phyloP scores from a whole-genome alignment of 2,329 filamentous ascomycete genomes.

The Neurospora sp. region DNA sequence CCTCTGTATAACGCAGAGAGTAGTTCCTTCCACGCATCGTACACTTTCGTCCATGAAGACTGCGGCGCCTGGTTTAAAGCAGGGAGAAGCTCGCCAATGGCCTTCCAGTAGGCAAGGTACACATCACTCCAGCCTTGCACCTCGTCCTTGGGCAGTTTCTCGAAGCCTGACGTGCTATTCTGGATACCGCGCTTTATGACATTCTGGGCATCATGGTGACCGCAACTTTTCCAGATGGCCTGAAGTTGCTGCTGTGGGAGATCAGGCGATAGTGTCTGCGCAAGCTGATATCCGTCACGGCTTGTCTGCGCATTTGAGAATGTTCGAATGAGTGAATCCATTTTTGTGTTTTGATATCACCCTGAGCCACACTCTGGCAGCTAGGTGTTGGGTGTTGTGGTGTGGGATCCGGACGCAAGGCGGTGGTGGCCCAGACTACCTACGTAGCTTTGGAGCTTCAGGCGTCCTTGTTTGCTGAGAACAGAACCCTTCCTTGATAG shows the following conservation, averaged over 20 bases:
- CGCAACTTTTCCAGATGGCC: slow-evolving; percentile 62
- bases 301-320: slow-evolving; percentile 59
- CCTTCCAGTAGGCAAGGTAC: slow-evolving; percentile 76
- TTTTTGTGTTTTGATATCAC: slow-evolving; percentile 23
- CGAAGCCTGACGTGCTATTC: slow-evolving; percentile 44
- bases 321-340: slow-evolving; percentile 65
- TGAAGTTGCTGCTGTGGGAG: slow-evolving; percentile 54
- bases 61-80: slow-evolving; percentile 38
- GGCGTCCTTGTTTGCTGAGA: background rate
- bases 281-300: slow-evolving; percentile 62
- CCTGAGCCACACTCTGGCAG: background rate
- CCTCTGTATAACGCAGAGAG: slow-evolving; percentile 68
- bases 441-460: slow-evolving; percentile 2
- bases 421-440: background rate
- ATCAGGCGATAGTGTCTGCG: slow-evolving; percentile 64
- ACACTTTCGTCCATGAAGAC: slow-evolving; percentile 71
- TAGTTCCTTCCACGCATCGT: slow-evolving; percentile 81
- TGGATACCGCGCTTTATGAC: slow-evolving; percentile 66
- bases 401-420: slow-evolving; percentile 2
- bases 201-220: slow-evolving; percentile 51
- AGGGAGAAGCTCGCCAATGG: slow-evolving; percentile 60
- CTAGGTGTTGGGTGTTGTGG: background rate
- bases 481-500: background rate
- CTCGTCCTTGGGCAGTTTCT: slow-evolving; percentile 55
- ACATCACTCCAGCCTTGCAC: slow-evolving; percentile 78